Evolutionary conservation across 768 basidiomycete genomes (phyloP).

Genomic region (Amanita rubescens): DNA sequence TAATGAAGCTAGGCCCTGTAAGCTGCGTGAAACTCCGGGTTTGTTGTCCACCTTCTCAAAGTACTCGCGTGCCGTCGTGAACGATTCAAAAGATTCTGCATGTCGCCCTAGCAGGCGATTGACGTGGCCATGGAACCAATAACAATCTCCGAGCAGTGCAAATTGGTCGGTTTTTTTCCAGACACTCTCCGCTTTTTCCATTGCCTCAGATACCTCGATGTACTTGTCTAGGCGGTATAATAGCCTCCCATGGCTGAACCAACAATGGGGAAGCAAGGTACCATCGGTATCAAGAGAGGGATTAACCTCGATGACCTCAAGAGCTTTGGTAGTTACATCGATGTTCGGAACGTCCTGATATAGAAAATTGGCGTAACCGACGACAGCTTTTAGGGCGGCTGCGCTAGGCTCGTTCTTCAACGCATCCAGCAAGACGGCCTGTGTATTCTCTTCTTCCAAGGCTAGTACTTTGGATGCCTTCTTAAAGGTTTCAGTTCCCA

Average conservation of each 20-base stretch:
- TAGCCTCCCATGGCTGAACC: not conserved
- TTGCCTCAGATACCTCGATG: not conserved
- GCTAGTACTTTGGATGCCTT: too few species aligned
- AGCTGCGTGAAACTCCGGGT: not conserved
- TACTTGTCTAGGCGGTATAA: not conserved
- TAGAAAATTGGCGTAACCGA: not conserved
- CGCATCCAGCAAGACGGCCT: too few species aligned
- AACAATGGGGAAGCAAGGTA: not conserved
- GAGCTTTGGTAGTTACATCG: too few species aligned
- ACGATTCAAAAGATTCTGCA: not conserved
- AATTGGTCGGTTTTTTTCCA: not conserved
- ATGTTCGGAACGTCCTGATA: not conserved
- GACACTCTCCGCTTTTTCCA: not conserved
- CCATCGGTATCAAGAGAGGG: not conserved
- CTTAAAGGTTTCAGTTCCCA: too few species aligned
- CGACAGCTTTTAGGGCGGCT: too few species aligned
- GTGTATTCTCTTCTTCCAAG: too few species aligned
- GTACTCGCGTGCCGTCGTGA: too few species aligned
- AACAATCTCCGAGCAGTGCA: not conserved
- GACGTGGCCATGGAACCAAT: not conserved
- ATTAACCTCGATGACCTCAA: not conserved
- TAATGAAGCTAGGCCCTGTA: not conserved
- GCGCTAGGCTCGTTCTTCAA: too few species aligned
- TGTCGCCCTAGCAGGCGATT: not conserved
- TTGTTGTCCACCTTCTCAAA: too few species aligned